Percentiles rank a stretch among this genome's conserved stretches.
Evolutionary conservation across 352 stramenopile species (phyloP).

Genomic region (Phytophthora hibernalis): DNA sequence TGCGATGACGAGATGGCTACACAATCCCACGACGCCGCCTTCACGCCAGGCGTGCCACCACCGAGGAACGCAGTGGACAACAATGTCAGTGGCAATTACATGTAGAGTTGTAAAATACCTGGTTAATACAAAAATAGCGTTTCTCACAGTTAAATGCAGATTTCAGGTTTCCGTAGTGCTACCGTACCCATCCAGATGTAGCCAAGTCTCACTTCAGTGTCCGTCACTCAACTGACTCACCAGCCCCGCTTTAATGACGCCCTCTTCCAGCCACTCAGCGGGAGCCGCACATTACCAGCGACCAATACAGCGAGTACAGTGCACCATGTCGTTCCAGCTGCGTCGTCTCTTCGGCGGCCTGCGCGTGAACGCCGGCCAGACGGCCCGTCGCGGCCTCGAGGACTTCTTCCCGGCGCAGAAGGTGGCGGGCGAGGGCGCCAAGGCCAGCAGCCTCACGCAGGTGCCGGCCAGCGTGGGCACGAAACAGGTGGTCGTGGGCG

Average conservation of each 20-base stretch:
- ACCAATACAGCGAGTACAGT: conserved; percentile 5
- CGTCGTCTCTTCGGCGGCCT: conserved; percentile 73
- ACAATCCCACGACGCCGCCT: conserved; percentile 17
- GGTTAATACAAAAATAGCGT: too few species aligned
- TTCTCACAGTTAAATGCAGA: too few species aligned
- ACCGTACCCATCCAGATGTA: too few species aligned
- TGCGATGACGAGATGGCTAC: conserved; percentile 27
- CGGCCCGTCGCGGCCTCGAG: conserved; percentile 62
- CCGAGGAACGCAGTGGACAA: background rate
- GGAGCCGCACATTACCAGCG: conserved; percentile 10
- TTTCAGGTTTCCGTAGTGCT: too few species aligned
- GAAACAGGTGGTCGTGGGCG: conserved; percentile 77
- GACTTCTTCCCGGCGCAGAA: conserved; percentile 80
- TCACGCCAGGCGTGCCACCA: too few species aligned
- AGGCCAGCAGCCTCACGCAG: conserved; percentile 57
- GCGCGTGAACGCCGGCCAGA: conserved; percentile 50
- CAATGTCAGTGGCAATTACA: too few species aligned
- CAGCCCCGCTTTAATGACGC: background rate
- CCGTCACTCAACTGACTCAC: too few species aligned
- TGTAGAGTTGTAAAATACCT: too few species aligned
- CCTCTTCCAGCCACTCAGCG: conserved; percentile 3
- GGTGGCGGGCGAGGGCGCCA: conserved; percentile 54
- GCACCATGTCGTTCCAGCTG: conserved; percentile 61
- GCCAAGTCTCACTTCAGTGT: too few species aligned
- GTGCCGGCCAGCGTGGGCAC: conserved; percentile 69